Conservation (phyloP, 345 rosid species). For the Melaleuca quinquenervia region DNA sequence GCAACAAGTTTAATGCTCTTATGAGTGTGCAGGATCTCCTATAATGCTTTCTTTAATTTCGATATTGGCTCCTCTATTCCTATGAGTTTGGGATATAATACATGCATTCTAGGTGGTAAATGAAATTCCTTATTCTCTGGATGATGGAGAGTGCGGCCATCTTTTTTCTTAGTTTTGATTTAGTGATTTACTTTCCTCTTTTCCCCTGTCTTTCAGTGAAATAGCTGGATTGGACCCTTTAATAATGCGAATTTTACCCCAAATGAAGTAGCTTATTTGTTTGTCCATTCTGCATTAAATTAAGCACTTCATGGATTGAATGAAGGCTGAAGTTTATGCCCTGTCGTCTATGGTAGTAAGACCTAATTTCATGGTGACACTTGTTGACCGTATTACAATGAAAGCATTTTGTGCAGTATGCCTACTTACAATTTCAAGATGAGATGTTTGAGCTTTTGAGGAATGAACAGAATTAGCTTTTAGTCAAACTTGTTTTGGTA, state of each 20-base stretch:
- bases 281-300: background rate
- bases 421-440: background rate
- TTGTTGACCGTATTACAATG: background rate
- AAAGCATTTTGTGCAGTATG: background rate
- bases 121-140: background rate
- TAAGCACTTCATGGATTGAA: background rate
- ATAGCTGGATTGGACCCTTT: background rate
- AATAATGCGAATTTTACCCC: background rate
- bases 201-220: background rate
- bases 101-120: background rate
- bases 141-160: background rate
- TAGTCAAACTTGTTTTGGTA: background rate
- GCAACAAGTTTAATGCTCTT: background rate
- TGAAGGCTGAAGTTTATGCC: background rate
- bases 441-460: background rate
- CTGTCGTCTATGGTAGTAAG: background rate
- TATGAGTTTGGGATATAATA: background rate
- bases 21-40: background rate
- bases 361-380: background rate
- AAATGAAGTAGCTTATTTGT: background rate
- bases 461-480: background rate
- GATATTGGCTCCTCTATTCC: background rate
- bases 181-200: background rate
- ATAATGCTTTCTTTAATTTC: background rate
- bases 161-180: background rate